These are phyloP conservation scores for Jasminum sambac DNA, from an alignment of 257 asterid species.

Conservation along the genomic window DNA sequence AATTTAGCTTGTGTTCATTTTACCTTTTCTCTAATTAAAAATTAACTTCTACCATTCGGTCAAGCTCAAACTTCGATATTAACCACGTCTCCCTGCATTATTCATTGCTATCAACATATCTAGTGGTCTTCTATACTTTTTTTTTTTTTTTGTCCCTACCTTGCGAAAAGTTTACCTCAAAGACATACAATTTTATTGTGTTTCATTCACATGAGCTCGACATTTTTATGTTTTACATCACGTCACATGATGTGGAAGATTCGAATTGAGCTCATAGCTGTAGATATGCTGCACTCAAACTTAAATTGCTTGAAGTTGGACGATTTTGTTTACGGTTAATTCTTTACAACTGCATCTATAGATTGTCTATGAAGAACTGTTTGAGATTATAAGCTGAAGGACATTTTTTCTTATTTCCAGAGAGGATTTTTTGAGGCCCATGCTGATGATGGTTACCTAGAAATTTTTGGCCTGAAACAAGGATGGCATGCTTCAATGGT, in stretches of 20 bases:
- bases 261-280: not conserved
- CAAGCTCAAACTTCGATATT: no score
- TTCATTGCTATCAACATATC: no score
- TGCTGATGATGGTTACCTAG: slow-evolving; percentile 75
- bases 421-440: slow-evolving; percentile 85
- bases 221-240: no score
- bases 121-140: no score
- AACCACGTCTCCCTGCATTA: no score
- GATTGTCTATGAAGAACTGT: not conserved
- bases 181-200: no score
- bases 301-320: not conserved
- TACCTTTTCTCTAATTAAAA: no score
- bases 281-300: not conserved
- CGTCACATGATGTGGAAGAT: not conserved
- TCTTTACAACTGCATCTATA: not conserved
- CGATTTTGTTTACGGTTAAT: not conserved
- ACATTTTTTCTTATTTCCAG: slow-evolving; percentile 33
- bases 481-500: slow-evolving; percentile 99
- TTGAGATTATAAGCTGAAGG: not conserved
- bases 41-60: no score
- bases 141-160: no score
- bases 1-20: not conserved
- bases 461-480: slow-evolving; percentile 80
- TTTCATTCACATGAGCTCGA: not conserved
- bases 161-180: no score